A percentile compares a stretch with the other conserved stretches of the same genome.
phyloP scores from a whole-genome alignment of 179 eudicot genomes.

The Heliamphora pulchella region DNA sequence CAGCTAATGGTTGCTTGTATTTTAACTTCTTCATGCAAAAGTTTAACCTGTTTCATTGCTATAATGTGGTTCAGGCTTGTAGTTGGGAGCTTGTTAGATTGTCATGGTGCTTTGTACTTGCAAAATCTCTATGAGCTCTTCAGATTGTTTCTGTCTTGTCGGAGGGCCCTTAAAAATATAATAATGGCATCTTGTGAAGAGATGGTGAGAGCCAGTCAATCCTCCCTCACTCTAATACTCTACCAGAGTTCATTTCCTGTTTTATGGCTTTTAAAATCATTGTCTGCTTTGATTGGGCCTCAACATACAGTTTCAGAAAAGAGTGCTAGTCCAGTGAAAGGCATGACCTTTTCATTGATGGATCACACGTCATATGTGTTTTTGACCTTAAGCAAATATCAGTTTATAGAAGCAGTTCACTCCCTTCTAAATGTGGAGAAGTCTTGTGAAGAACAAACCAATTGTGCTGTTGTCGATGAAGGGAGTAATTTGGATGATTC shows the following conservation, averaged over 20 bases:
- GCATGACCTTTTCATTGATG: constrained; percentile 50
- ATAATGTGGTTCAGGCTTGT: constrained; percentile 53
- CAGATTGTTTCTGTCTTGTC: constrained; percentile 58
- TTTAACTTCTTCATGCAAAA: background rate
- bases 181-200: constrained; percentile 40
- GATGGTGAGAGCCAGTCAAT: constrained; percentile 31
- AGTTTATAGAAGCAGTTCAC: constrained; percentile 29
- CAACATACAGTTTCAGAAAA: constrained; percentile 33
- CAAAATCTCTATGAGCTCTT: constrained; percentile 38
- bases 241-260: constrained; percentile 38
- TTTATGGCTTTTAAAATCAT: constrained; percentile 64
- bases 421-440: constrained; percentile 22
- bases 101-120: constrained; percentile 22
- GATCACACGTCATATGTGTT: constrained; percentile 78
- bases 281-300: constrained; percentile 37
- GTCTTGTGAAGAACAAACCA: constrained; percentile 17
- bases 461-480: constrained; percentile 19
- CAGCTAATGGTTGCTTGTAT: background rate
- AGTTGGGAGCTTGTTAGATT: constrained; percentile 43
- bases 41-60: constrained; percentile 4
- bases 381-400: constrained; percentile 47
- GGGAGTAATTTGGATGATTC: constrained; percentile 15
- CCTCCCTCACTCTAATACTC: constrained; percentile 28
- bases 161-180: constrained; percentile 51
- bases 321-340: constrained; percentile 27